Conservation (phyloP, 805 yeast genomes). For the Candida tibetensis region DNA sequence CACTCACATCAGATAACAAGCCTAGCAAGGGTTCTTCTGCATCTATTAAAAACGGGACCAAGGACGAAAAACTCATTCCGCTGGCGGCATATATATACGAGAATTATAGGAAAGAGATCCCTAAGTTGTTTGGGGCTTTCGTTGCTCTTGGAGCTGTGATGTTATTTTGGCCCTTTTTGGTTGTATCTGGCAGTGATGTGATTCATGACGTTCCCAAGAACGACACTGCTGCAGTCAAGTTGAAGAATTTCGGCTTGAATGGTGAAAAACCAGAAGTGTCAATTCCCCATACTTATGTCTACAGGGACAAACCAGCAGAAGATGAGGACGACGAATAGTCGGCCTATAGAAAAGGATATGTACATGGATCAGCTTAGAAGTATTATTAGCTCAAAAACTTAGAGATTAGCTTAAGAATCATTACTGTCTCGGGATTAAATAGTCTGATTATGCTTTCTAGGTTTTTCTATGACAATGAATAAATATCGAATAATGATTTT, state of each 20-base stretch:
- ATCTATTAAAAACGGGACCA: not conserved
- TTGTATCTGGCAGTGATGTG: not conserved
- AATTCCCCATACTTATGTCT: constrained; percentile 1
- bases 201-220: constrained; percentile 1
- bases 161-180: not conserved
- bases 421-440: too few relatives aligned
- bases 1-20: not conserved
- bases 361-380: too few relatives aligned
- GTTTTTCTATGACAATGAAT: constrained; percentile 4
- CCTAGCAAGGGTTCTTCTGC: not conserved
- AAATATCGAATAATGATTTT: constrained; percentile 55
- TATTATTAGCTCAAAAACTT: too few relatives aligned
- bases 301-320: constrained; percentile 1
- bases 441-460: too few relatives aligned
- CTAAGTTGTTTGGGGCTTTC: not conserved
- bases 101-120: not conserved
- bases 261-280: constrained; percentile 1
- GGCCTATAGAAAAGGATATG: too few relatives aligned
- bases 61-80: not conserved
- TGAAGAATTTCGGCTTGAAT: constrained; percentile 1
- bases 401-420: too few relatives aligned
- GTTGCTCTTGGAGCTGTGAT: not conserved
- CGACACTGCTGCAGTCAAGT: not conserved
- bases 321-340: constrained; percentile 1
- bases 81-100: not conserved